A percentile compares a stretch with the other conserved stretches of the same genome.
These are phyloP conservation scores for Trypanosoma caninum DNA, from an alignment of 208 protist genomes.

Conservation along the genomic window DNA sequence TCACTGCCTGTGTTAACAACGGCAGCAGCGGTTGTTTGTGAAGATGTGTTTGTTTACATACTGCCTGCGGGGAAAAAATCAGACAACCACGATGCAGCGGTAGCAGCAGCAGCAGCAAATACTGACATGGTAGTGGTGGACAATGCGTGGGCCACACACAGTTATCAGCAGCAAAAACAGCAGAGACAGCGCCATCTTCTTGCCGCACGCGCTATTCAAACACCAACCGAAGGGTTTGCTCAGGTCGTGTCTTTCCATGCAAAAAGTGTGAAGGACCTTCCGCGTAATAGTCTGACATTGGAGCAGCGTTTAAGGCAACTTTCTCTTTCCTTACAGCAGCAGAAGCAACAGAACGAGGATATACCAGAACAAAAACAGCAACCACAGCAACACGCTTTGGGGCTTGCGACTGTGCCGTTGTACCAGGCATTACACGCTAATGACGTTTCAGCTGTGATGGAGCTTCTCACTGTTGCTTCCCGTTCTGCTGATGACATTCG, in stretches of 20 bases:
- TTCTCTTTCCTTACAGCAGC: constrained; percentile 4
- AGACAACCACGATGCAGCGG: neutral
- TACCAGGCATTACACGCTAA: constrained; percentile 84
- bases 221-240: constrained; percentile 54
- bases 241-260: constrained; percentile 45
- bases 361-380: neutral
- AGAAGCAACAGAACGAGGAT: no score
- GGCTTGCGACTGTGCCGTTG: constrained; percentile 75
- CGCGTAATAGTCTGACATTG: constrained; percentile 60
- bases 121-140: constrained; percentile 27
- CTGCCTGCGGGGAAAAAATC: constrained; percentile 9
- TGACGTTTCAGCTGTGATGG: constrained; percentile 73
- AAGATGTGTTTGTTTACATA: constrained; percentile 9
- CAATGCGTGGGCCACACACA: constrained; percentile 24
- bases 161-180: constrained; percentile 22
- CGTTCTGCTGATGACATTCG: constrained; percentile 49
- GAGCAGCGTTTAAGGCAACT: constrained; percentile 70
- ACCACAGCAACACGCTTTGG: constrained; percentile 45
- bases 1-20: neutral
- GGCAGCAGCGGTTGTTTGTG: neutral
- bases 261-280: constrained; percentile 64
- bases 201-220: constrained; percentile 44
- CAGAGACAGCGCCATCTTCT: constrained; percentile 37
- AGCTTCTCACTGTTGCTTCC: constrained; percentile 68
- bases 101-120: neutral